phyloP scores from a whole-genome alignment of 257 asterid genomes.

The Capsicum chinense region DNA sequence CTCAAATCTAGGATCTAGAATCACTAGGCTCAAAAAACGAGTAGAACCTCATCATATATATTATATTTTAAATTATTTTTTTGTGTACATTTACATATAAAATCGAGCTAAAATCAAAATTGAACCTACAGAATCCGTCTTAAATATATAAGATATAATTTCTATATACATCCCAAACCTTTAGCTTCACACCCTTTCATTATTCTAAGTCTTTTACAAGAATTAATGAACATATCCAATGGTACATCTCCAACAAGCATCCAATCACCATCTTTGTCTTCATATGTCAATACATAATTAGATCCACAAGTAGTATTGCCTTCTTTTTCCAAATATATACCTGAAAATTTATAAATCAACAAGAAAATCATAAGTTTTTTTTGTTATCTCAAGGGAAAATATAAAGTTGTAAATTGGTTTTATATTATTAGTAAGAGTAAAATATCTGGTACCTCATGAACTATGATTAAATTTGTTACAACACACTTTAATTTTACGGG shows the following conservation, averaged over 20 bases:
- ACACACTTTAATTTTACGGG: too few relatives aligned
- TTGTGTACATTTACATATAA: neutral
- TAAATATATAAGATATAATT: neutral
- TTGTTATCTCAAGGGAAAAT: neutral
- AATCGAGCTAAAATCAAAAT: neutral
- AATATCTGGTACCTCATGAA: too few relatives aligned
- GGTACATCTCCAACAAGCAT: conserved; percentile 32
- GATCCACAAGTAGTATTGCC: conserved; percentile 2
- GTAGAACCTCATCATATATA: neutral
- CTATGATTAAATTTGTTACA: too few relatives aligned
- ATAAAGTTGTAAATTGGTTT: neutral
- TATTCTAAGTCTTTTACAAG: conserved; percentile 24
- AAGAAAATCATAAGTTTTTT: neutral
- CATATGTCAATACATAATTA: conserved; percentile 19
- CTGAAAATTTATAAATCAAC: conserved; percentile 18
- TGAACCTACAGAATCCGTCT: neutral
- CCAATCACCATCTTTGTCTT: conserved; percentile 30
- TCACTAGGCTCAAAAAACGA: neutral
- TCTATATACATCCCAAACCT: conserved; percentile 24
- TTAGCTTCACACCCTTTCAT: conserved; percentile 28
- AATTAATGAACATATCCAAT: neutral
- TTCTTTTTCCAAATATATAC: neutral
- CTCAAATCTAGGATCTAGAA: neutral
- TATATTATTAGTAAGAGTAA: too few relatives aligned
- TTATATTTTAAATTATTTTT: neutral